Evolutionary conservation across 208 protist species (phyloP).

Genomic region (Tritrichomonas musculus): DNA sequence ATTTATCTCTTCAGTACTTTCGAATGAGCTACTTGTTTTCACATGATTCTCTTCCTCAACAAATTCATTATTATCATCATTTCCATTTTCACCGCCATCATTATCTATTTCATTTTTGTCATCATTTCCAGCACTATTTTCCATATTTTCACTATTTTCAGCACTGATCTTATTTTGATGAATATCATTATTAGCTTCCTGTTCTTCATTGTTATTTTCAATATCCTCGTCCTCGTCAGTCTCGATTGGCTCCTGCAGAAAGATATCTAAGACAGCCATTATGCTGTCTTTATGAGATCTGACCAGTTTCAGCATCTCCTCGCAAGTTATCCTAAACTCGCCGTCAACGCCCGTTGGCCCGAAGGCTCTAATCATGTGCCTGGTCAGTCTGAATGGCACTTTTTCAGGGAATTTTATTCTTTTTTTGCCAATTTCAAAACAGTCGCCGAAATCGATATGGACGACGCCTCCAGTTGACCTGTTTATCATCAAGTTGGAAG

Average conservation of each 20-base stretch:
- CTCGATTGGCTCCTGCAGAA: constrained; percentile 45
- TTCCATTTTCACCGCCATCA: no score
- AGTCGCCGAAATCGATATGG: constrained; percentile 79
- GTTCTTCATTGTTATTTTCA: neutral
- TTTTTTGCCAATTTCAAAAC: constrained; percentile 86
- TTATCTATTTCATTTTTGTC: constrained; percentile 46
- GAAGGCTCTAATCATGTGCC: constrained; percentile 83
- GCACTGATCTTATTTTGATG: constrained; percentile 73
- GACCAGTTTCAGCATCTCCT: constrained; percentile 62
- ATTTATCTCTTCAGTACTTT: no score
- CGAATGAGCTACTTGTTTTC: no score
- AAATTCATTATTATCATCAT: neutral
- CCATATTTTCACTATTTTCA: constrained; percentile 81
- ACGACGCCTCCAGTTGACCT: constrained; percentile 45
- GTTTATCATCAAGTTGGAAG: constrained; percentile 64
- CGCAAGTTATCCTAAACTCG: constrained; percentile 71
- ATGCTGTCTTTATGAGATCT: neutral
- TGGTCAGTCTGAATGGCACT: constrained; percentile 90
- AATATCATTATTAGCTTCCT: constrained; percentile 53
- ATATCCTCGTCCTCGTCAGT: neutral
- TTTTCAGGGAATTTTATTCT: constrained; percentile 74
- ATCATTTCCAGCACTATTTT: constrained; percentile 83
- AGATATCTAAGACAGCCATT: constrained; percentile 44
- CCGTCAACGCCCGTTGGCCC: constrained; percentile 78
- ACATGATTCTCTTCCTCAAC: neutral